Evolutionary conservation across 306 rosid species (phyloP), one percentile per base, ranked within the genome.

Genomic region (Cucurbita pepo): DNA sequence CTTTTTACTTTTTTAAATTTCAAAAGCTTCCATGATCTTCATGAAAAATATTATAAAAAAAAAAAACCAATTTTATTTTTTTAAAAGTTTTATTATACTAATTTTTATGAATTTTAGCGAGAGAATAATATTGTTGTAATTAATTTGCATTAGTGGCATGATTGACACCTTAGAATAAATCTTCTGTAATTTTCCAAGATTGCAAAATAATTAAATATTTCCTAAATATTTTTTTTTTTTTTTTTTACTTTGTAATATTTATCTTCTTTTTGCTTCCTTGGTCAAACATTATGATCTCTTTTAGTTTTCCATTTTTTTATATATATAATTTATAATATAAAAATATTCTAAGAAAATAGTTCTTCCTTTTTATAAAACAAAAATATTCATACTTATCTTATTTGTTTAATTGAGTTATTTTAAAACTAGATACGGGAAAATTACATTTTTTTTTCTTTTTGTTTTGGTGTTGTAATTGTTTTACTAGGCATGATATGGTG

Each of bases 121-220:
- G 80, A 77, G 81, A 77, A 83, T 72, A 78, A 80, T 30, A 30
- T 30, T 30, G 34, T 30, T 30, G 34, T 69, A 69, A 50, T 48
- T 22, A 16, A 8, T 69, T 69, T 69, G 56, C 56, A 66, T 66
- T 21, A 66, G 38, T 19, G 72, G 72, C 43, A 67, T 44, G 38
- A 65, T 44, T 43, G 54, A 65, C 51, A 10, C 40, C 54, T 45
- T 48, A 19, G 1, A 47, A 47, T 43, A 45, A 25, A 47, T 67
- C 56, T 48, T 45, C 43, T 22, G 2, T 67, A 13, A 22, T 47
- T 47, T 67, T 13, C n/a, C 21, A 47, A 67, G 56, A 67, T 67
- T 11, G 21, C 4, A 47, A 66, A 19, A 4, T 44, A n/a, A 63
- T n/a, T 4, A 41, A 63, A 63, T 3, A 5, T 10, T 18, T 40